A percentile compares a stretch with the other conserved stretches of the same genome.
Evolutionary conservation across 164 flowering plant species (phyloP).

Genomic region (Kingdonia uniflora): DNA sequence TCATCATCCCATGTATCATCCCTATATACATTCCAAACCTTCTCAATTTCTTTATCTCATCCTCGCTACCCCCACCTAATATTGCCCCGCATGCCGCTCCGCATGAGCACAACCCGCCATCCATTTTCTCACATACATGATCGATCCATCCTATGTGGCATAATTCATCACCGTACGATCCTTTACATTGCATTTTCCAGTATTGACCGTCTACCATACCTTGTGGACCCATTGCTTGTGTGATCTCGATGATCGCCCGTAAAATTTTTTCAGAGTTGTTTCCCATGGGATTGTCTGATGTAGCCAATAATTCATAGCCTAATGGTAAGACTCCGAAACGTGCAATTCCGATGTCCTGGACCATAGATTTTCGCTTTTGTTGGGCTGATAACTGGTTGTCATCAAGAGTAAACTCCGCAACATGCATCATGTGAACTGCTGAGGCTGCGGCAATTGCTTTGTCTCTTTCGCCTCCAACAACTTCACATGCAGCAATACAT

Average conservation of each 20-base stretch:
- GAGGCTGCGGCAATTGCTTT: constrained; percentile 51
- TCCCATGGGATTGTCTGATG: constrained; percentile 15
- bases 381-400: constrained; percentile 23
- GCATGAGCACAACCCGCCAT: constrained; percentile 40
- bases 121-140: constrained; percentile 25
- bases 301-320: constrained; percentile 39
- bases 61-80: constrained; percentile 57
- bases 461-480: constrained; percentile 44
- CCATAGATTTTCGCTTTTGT: constrained; percentile 9
- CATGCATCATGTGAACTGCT: constrained; percentile 48
- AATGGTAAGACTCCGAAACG: constrained; percentile 43
- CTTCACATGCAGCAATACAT: constrained; percentile 54
- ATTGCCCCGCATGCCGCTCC: constrained; percentile 69
- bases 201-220: constrained; percentile 38
- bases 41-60: constrained; percentile 46
- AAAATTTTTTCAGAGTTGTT: constrained; percentile 23
- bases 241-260: constrained; percentile 43
- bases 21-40: constrained; percentile 44
- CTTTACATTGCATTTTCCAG: constrained; percentile 6
- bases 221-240: constrained; percentile 39
- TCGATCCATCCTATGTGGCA: constrained; percentile 7
- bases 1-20: constrained; percentile 27
- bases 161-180: not conserved
- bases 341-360: constrained; percentile 16
- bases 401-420: constrained; percentile 35